Conservation (phyloP, 306 rosid genomes). For the Lupinus albus region DNA sequence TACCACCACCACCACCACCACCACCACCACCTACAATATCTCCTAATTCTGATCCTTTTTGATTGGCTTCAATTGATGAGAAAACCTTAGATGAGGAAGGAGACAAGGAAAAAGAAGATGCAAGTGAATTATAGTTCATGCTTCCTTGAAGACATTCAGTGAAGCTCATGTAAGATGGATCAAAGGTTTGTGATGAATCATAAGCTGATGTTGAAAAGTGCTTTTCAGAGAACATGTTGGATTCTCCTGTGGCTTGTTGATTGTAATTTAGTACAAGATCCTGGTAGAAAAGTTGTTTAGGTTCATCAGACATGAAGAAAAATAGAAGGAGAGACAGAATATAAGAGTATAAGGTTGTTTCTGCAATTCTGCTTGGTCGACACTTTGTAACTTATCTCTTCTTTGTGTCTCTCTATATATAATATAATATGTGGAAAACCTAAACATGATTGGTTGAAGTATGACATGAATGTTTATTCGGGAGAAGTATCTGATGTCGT, state of each 20-base stretch:
- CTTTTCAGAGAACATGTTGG: slow-evolving; percentile 46
- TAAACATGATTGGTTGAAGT: no score
- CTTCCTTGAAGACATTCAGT: slow-evolving; percentile 62
- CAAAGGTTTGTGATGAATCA: slow-evolving; percentile 50
- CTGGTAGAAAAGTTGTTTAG: slow-evolving; percentile 51
- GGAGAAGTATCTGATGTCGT: no score
- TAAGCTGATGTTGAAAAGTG: slow-evolving; percentile 43
- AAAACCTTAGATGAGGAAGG: slow-evolving; percentile 66
- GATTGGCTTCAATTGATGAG: slow-evolving; percentile 52
- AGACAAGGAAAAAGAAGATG: slow-evolving; percentile 63
- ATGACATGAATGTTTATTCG: no score
- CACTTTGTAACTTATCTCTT: slow-evolving; percentile 46
- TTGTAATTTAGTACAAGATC: slow-evolving; percentile 51
- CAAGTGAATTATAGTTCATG: slow-evolving; percentile 64
- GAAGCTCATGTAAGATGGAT: slow-evolving; percentile 57
- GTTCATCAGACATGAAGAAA: slow-evolving; percentile 71
- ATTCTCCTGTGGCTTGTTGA: slow-evolving; percentile 35
- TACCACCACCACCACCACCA: slow-evolving; percentile 32
- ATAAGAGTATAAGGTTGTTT: slow-evolving; percentile 18
- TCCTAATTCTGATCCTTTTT: slow-evolving; percentile 37
- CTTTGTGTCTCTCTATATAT: slow-evolving; percentile 42
- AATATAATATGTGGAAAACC: neutral
- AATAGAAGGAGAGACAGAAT: neutral
- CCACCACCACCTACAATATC: slow-evolving; percentile 30
- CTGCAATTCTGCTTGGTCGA: slow-evolving; percentile 28